phyloP scores from a whole-genome alignment of 768 basidiomycete species.

The Fomitopsis pulvina region DNA sequence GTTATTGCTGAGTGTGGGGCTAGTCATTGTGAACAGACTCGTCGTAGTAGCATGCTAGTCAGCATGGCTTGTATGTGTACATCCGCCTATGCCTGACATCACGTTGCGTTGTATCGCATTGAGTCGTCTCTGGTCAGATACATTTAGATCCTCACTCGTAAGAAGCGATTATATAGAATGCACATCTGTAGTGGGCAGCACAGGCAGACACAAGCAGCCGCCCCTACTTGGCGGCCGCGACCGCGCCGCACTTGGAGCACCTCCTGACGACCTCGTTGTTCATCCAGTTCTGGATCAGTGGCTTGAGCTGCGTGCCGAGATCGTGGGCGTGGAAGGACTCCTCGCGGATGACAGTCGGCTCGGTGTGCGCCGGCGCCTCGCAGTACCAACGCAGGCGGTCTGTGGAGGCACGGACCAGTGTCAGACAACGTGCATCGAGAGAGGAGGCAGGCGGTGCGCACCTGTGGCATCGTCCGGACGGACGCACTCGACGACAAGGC shows the following conservation, averaged over 20 bases:
- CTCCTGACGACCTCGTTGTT: conserved; percentile 51
- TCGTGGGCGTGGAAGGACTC: conserved; percentile 85
- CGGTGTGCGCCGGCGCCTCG: conserved; percentile 47
- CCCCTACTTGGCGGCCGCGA: conserved; percentile 50
- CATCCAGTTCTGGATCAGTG: conserved; percentile 85
- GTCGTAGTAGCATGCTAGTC: too few relatives aligned
- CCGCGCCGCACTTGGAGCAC: conserved; percentile 64
- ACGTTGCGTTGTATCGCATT: too few relatives aligned
- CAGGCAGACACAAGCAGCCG: neutral
- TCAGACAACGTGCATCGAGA: neutral
- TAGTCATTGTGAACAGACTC: too few relatives aligned
- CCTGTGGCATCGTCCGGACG: conserved; percentile 73
- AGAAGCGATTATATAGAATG: too few relatives aligned
- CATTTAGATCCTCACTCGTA: too few relatives aligned
- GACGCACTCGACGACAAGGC: conserved; percentile 84
- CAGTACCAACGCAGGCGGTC: conserved; percentile 95
- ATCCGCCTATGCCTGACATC: too few relatives aligned
- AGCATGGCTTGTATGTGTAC: too few relatives aligned
- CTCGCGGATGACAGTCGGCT: conserved; percentile 75
- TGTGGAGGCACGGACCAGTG: conserved; percentile 24
- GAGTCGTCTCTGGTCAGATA: too few relatives aligned
- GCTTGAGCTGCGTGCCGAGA: conserved; percentile 90
- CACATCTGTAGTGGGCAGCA: too few relatives aligned
- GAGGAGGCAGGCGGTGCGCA: conserved; percentile 20
- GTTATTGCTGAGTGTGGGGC: too few relatives aligned